These are phyloP conservation scores for Arthrobotrys sinensis DNA, from an alignment of 2,329 filamentous ascomycete species.

Conservation along the genomic window DNA sequence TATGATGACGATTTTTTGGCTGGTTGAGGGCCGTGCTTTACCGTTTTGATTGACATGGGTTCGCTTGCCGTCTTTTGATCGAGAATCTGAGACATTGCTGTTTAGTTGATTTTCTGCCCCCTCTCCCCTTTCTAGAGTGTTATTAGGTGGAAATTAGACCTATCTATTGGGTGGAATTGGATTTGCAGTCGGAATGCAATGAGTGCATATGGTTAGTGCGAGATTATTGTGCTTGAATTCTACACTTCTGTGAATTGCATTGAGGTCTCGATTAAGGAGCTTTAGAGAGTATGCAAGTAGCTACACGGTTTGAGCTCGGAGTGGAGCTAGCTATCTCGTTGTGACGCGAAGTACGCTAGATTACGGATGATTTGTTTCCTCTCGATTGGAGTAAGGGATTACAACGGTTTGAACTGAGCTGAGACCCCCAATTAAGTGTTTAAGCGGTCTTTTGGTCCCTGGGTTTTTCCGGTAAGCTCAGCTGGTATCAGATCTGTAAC, in stretches of 20 bases:
- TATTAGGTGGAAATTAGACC: not conserved
- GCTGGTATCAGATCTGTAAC: no score
- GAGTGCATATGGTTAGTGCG: not conserved
- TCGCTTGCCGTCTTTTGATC: conserved; percentile 13
- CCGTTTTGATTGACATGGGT: conserved; percentile 5
- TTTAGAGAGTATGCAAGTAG: no score
- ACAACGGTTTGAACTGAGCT: no score
- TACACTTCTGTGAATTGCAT: no score
- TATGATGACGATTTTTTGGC: conserved; percentile 1
- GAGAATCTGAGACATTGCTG: conserved; percentile 27
- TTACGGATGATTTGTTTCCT: conserved; percentile 7
- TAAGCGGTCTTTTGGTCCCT: no score
- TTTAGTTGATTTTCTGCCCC: not conserved
- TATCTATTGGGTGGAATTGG: conserved; percentile 4
- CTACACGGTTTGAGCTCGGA: not conserved
- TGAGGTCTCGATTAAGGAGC: no score
- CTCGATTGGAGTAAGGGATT: not conserved
- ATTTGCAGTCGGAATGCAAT: not conserved
- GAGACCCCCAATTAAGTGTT: no score
- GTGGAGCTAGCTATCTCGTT: not conserved
- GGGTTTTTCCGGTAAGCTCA: no score
- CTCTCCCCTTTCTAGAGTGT: not conserved
- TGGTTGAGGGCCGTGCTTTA: not conserved
- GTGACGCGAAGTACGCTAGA: not conserved
- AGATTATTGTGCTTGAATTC: not conserved